Base-by-base conservation (phyloP, 441 rosid species). In the Euphorbia schlechtendalii region DNA sequence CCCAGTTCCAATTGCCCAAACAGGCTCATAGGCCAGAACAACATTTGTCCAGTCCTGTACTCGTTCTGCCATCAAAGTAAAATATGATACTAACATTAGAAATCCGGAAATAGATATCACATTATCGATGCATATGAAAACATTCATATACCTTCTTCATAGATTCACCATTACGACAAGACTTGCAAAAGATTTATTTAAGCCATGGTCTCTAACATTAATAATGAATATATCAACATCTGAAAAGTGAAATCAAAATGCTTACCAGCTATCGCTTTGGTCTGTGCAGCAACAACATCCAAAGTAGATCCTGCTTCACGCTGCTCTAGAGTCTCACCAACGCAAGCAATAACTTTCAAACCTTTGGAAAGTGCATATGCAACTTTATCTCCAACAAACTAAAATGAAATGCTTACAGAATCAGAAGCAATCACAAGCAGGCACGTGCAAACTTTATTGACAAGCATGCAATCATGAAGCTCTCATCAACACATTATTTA, bases 1-100 rank as follows among this genome's bases (percentile, higher is more conserved):
- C 55, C 88, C 94, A 1, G 88, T 85, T 67, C 90, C 90, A 74
- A 87, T 87, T 65, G 90, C 88, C 90, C 93, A 87, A 61, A 87
- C 90, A 53, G 90, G 88, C 68, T 85, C 87, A 68, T 85, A 87
- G 59, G 94, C 90, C 70, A 83, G 68, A 64, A 85, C 90, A 59
- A 87, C 78, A 73, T 82, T 60, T n/a, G 65, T 74, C 94, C 94
- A 87, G 58, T 76, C 65, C 30, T 79, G 69, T 25, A 80, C 55
- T 51, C 56, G 62, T 32, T 60, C 89, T 81, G 83, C 69, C 60
- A 66, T 20, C 25, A 61, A 53, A 55, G 57, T 52, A 6, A 59
- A 56, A 64, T 8, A 60, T 41, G 36, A 32, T n/a, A n/a, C n/a
- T n/a, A n/a, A n/a, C 27, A 21, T 12, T 17, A 46, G 2, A 66